phyloP scores from a whole-genome alignment of 208 protist genomes.

The Crithidia brevicula region DNA sequence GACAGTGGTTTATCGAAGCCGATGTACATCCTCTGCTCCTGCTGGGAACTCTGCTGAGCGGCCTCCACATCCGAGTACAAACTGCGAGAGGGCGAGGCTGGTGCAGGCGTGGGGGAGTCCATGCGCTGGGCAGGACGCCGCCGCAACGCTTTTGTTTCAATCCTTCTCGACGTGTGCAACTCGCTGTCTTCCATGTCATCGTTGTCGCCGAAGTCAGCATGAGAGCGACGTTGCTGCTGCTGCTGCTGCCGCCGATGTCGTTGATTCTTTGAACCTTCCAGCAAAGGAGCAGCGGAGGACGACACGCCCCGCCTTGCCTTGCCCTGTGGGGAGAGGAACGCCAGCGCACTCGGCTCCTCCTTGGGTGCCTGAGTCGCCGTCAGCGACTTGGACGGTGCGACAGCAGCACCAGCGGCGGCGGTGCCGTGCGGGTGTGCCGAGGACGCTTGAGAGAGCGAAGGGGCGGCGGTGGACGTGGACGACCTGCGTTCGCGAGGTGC shows the following conservation, averaged over 20 bases:
- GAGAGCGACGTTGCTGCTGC: background rate
- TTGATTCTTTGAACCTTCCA: too few relatives aligned
- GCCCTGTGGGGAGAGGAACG: conserved; percentile 57
- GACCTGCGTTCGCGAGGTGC: too few relatives aligned
- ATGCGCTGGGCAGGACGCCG: background rate
- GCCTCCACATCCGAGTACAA: conserved; percentile 44
- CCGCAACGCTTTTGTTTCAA: too few relatives aligned
- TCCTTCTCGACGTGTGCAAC: too few relatives aligned
- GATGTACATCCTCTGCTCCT: too few relatives aligned
- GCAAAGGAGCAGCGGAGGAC: conserved; percentile 1
- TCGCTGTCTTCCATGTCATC: background rate
- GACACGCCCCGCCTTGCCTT: background rate
- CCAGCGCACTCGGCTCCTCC: conserved; percentile 67
- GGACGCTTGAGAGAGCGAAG: too few relatives aligned
- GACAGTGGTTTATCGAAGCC: background rate
- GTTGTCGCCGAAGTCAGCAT: background rate
- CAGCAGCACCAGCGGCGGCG: too few relatives aligned
- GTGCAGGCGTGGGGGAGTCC: background rate
- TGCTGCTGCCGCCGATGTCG: background rate
- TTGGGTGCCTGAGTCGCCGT: background rate
- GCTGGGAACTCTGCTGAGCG: conserved; percentile 10
- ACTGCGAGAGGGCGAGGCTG: conserved; percentile 37
- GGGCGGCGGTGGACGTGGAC: too few relatives aligned
- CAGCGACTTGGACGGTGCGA: background rate
- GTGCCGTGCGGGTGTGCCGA: background rate